Evolutionary conservation across 371 early-diverging fungal genomes (phyloP).

Genomic region (Apophysomyces ossiformis): DNA sequence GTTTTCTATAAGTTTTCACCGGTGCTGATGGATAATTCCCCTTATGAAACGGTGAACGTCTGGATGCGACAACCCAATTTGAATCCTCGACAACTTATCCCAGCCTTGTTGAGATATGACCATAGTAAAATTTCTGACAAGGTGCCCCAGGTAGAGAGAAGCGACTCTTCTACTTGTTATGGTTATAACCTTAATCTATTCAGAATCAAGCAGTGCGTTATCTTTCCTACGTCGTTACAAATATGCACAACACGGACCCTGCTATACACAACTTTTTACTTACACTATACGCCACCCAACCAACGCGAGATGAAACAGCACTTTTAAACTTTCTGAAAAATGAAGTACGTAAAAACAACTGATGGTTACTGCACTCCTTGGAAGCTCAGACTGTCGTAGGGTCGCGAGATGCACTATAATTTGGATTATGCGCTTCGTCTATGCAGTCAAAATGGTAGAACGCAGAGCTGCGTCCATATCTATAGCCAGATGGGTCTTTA

Average conservation of each 20-base stretch:
- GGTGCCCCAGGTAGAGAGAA: constrained; percentile 21
- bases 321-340: constrained; percentile 73
- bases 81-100: constrained; percentile 85
- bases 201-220: constrained; percentile 91
- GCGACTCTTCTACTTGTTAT: background rate
- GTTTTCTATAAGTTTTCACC: constrained; percentile 88
- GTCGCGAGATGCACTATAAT: constrained; percentile 74
- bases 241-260: constrained; percentile 79
- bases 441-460: constrained; percentile 75
- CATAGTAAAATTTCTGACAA: constrained; percentile 38
- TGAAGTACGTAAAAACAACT: constrained; percentile 47
- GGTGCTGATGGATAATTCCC: constrained; percentile 79
- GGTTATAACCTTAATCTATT: background rate
- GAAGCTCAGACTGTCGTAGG: constrained; percentile 35
- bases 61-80: constrained; percentile 86
- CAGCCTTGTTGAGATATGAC: constrained; percentile 83
- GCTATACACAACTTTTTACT: constrained; percentile 92
- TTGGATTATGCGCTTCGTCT: constrained; percentile 87
- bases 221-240: constrained; percentile 79
- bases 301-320: constrained; percentile 63
- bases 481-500: constrained; percentile 81
- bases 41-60: constrained; percentile 78
- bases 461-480: constrained; percentile 79
- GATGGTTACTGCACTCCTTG: too few species aligned
- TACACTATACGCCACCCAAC: constrained; percentile 80